Evolutionary conservation across 108 stramenopile species (phyloP).

Genomic region (Schizochytrium sp.): DNA sequence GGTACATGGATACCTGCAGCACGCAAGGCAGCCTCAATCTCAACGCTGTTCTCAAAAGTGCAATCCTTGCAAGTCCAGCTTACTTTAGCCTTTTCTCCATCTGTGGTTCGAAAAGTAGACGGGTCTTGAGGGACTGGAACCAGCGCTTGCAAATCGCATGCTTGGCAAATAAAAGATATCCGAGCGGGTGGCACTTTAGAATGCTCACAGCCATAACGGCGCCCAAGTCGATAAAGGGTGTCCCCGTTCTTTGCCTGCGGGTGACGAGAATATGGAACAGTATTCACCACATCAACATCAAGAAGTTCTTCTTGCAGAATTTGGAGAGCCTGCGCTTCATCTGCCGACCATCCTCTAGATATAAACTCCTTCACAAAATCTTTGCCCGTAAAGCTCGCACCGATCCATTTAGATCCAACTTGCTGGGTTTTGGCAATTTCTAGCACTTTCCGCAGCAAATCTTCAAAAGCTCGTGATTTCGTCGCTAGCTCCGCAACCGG

Average conservation of each 20-base stretch:
- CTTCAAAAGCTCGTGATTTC: not conserved
- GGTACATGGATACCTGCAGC: not conserved
- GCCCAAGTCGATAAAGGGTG: constrained; percentile 25
- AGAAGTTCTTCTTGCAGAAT: constrained; percentile 45
- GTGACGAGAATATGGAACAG: not conserved
- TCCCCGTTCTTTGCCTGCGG: constrained; percentile 7
- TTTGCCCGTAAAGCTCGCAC: not conserved
- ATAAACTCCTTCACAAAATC: not conserved
- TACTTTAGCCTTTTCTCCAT: not conserved
- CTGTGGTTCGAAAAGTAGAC: not conserved
- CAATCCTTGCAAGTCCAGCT: constrained; percentile 17
- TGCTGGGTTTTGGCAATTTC: not conserved
- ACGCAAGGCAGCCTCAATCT: not conserved
- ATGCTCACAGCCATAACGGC: not conserved
- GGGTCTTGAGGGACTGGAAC: not conserved
- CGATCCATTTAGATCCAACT: not conserved
- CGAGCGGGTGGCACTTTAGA: not conserved
- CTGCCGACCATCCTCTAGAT: not conserved
- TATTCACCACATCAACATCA: constrained; percentile 1
- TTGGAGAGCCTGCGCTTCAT: not conserved
- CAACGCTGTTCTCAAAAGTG: not conserved
- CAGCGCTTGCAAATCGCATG: constrained; percentile 9
- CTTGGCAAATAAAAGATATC: not conserved
- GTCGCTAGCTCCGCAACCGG: no score
- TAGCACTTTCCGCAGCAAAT: not conserved